Conservation (phyloP, 805 yeast species). For the Candida berthetii region DNA sequence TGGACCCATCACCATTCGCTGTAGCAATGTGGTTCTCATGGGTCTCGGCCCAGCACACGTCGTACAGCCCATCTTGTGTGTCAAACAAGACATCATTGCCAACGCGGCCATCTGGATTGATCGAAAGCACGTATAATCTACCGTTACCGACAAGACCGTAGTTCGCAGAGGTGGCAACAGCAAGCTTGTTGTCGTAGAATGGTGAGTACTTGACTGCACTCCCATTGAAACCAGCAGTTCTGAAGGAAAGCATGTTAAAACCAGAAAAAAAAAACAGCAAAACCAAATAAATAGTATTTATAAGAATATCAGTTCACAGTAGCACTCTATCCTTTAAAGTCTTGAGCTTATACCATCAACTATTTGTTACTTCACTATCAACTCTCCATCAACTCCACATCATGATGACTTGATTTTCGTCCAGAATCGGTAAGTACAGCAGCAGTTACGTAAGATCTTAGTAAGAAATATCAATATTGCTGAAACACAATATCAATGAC, state of each 20-base stretch:
- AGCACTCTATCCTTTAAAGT: no score
- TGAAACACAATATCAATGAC: no score
- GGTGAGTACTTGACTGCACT: conserved; percentile 89
- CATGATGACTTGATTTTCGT: no score
- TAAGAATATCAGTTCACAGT: no score
- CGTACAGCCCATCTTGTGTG: conserved; percentile 91
- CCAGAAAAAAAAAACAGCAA: no score
- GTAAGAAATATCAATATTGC: no score
- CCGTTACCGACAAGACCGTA: conserved; percentile 96
- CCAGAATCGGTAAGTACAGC: no score
- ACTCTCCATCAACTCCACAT: no score
- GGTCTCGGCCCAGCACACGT: conserved; percentile 82
- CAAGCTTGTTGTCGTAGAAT: conserved; percentile 80
- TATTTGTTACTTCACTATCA: no score
- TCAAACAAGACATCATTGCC: conserved; percentile 55
- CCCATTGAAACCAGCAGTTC: conserved; percentile 81
- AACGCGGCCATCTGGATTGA: conserved; percentile 61
- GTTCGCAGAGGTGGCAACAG: conserved; percentile 88
- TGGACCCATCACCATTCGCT: conserved; percentile 87
- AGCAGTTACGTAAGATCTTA: no score
- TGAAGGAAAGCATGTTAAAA: conserved; percentile 61
- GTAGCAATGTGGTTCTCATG: conserved; percentile 82
- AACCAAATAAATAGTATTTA: no score
- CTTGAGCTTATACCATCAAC: no score
- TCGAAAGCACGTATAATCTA: conserved; percentile 61